A percentile compares a stretch with the other conserved stretches of the same genome.
Conservation (phyloP, 345 rosid species). For the Arabidopsis thaliana region DNA sequence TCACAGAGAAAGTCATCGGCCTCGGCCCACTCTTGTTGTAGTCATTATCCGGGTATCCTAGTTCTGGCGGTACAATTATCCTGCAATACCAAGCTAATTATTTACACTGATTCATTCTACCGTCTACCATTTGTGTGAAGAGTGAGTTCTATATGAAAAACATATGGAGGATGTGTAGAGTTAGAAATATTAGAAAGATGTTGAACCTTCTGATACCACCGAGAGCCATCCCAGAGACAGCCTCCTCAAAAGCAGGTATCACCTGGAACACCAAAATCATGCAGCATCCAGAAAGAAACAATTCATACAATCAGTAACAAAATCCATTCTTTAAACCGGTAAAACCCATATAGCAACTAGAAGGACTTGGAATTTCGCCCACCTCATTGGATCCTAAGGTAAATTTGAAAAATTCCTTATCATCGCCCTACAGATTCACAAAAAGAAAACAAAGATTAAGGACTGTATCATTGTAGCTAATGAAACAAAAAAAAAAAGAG, state of each 20-base stretch:
- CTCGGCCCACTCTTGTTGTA: conserved; percentile 79
- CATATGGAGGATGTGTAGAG: neutral
- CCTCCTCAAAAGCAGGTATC: conserved; percentile 96
- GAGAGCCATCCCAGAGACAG: conserved; percentile 83
- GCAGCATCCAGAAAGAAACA: conserved; percentile 14
- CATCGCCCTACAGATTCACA: conserved; percentile 72
- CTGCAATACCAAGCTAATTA: conserved; percentile 63
- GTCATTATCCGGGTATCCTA: conserved; percentile 93
- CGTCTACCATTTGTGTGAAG: neutral
- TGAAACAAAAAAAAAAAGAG: conserved; percentile 9
- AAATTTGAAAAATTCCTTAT: conserved; percentile 85
- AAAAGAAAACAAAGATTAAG: conserved; percentile 9
- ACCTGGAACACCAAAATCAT: conserved; percentile 59
- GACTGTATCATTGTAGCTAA: neutral
- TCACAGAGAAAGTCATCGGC: conserved; percentile 91
- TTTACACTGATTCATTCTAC: conserved; percentile 29
- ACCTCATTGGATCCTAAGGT: conserved; percentile 79
- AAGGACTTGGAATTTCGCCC: conserved; percentile 5
- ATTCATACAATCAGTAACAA: conserved; percentile 20
- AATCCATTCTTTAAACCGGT: conserved; percentile 22
- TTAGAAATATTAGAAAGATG: conserved; percentile 24
- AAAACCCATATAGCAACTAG: neutral
- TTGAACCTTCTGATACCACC: conserved; percentile 90
- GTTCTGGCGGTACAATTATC: conserved; percentile 93
- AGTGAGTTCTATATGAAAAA: neutral